A percentile compares a stretch with the other conserved stretches of the same genome.
phyloP scores from a whole-genome alignment of 352 stramenopile genomes.

The Phytophthora europaea region DNA sequence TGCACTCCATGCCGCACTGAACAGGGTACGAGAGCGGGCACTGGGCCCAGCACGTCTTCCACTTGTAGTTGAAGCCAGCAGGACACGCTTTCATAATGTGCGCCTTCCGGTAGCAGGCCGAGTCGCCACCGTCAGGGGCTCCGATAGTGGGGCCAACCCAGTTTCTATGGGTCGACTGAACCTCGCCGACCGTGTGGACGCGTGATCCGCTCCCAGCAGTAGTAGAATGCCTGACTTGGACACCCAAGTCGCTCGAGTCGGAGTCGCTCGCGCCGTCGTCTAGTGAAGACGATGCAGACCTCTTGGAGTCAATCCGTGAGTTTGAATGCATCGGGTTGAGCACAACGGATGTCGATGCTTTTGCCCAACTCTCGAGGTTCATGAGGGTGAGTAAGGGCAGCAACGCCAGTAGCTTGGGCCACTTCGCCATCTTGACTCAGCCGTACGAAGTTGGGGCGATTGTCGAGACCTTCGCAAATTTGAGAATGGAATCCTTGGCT shows the following conservation, averaged over 20 bases:
- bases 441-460: background rate
- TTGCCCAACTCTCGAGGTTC: background rate
- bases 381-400: background rate
- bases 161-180: slow-evolving; percentile 36
- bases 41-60: slow-evolving; percentile 57
- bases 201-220: background rate
- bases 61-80: slow-evolving; percentile 41
- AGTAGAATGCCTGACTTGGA: background rate
- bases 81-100: slow-evolving; percentile 42
- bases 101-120: slow-evolving; percentile 36
- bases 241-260: background rate
- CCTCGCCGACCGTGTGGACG: slow-evolving; percentile 31
- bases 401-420: background rate
- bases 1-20: slow-evolving; percentile 60
- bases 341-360: background rate
- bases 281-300: background rate
- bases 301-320: background rate
- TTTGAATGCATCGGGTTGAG: background rate
- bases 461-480: background rate
- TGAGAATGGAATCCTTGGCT: background rate
- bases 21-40: slow-evolving; percentile 62
- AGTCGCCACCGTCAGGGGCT: slow-evolving; percentile 27
- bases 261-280: background rate
- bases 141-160: slow-evolving; percentile 41
- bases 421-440: background rate